These are phyloP conservation scores for Dacryopinax primogenitus DNA, from an alignment of 768 basidiomycete species.

Conservation along the genomic window DNA sequence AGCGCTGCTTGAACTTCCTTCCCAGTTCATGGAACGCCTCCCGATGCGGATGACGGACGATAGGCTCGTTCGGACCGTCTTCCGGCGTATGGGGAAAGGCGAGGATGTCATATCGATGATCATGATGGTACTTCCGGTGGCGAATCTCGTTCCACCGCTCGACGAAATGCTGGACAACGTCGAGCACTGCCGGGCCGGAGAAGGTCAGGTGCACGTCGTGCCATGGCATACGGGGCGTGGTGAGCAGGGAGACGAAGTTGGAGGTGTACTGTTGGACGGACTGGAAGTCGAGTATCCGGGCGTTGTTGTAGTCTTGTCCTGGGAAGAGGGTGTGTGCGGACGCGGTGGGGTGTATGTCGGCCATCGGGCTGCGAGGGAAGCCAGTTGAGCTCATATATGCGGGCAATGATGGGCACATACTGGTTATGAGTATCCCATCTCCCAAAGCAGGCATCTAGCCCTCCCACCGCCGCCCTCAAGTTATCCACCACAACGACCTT, in stretches of 20 bases:
- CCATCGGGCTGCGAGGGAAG: constrained; percentile 43
- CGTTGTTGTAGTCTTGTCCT: constrained; percentile 89
- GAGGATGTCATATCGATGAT: constrained; percentile 45
- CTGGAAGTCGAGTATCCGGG: constrained; percentile 72
- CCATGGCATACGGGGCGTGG: constrained; percentile 65
- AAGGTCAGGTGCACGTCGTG: constrained; percentile 92
- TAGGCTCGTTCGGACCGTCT: constrained; percentile 49
- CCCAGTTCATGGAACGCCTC: constrained; percentile 49
- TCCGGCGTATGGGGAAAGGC: constrained; percentile 63
- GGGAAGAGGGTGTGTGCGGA: constrained; percentile 76
- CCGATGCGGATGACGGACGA: constrained; percentile 56
- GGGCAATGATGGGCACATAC: constrained; percentile 15
- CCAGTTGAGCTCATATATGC: background rate
- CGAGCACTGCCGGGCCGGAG: constrained; percentile 68
- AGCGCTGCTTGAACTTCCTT: constrained; percentile 40
- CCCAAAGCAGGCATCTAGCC: constrained; percentile 91
- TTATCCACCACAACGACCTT: constrained; percentile 82
- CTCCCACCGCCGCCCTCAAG: constrained; percentile 70
- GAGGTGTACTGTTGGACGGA: constrained; percentile 61
- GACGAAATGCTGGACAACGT: constrained; percentile 83
- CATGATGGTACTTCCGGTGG: constrained; percentile 42
- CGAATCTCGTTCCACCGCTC: constrained; percentile 77
- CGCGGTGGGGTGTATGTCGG: constrained; percentile 83
- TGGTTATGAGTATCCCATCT: constrained; percentile 91
- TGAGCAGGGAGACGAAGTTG: constrained; percentile 52